Evolutionary conservation across 345 rosid genomes (phyloP), one percentile per base, ranked within the genome.

Genomic region (Balakata baccata): DNA sequence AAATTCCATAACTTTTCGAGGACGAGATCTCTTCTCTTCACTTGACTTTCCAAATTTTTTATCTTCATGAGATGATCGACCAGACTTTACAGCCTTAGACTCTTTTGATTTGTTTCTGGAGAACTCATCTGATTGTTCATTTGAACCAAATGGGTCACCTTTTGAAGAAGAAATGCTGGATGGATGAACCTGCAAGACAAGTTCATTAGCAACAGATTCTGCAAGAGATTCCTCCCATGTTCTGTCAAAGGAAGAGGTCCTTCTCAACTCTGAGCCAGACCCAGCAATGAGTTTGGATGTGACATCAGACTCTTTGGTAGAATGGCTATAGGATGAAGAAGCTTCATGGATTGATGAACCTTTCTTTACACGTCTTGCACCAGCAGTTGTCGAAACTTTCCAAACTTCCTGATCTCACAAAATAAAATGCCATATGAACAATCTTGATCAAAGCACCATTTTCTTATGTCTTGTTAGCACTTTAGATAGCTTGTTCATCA

Each of bases 361-460:
- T 87, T 92, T 95, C 87, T 91, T 93, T 72, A 85, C 86, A 74
- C 98, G 94, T 78, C 87, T 91, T 50, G 93, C 92, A 37, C 85
- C 87, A 75, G 90, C 92, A 72, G 98, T 89, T 25, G 98, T 91
- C 14, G 99, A 92, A 73, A 92, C 89, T 86, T 89, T 91, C 99
- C 99, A 95, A 73, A 85, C 94, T 83, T 92, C 96, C 99, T 95
- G 90, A 83, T 61, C 47, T 43, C 74, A 74, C 41, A 29, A 62
- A 71, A 69, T 61, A 53, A 51, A 81, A 51, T 29, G 75, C 72
- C 5, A 68, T 13, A 52, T 43, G 66, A 41, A 34, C 47, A 71
- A 68, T 54, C 37, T 43, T 66, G 22, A 60, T 57, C 10, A 20
- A 69, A 7, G 6, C 34, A 47, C 23, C 22, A 56, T 64, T 52